These are phyloP conservation scores for Dentipellis sp. DNA, from an alignment of 768 basidiomycete species.

Conservation along the genomic window DNA sequence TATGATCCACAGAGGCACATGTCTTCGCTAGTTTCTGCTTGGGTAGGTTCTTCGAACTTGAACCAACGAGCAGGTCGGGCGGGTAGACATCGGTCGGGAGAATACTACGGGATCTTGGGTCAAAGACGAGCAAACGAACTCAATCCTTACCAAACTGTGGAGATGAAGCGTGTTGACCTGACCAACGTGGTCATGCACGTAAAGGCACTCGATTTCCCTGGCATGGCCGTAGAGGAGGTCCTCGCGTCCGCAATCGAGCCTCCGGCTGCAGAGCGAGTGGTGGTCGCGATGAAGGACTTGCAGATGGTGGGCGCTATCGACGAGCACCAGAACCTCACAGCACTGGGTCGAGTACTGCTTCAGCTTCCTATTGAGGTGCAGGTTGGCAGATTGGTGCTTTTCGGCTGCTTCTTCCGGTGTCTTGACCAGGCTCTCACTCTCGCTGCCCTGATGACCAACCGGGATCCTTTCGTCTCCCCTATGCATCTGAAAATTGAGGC, in stretches of 20 bases:
- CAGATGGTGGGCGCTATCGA: slow-evolving; percentile 87
- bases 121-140: slow-evolving; percentile 49
- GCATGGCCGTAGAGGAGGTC: slow-evolving; percentile 80
- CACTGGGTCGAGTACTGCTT: slow-evolving; percentile 80
- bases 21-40: slow-evolving; percentile 82
- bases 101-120: slow-evolving; percentile 82
- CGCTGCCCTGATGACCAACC: slow-evolving; percentile 84
- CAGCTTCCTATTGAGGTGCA: slow-evolving; percentile 87
- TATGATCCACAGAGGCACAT: slow-evolving; percentile 87
- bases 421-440: slow-evolving; percentile 81
- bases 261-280: slow-evolving; percentile 67
- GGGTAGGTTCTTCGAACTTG: slow-evolving; percentile 85
- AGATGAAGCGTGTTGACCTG: slow-evolving; percentile 89
- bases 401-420: slow-evolving; percentile 89
- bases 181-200: slow-evolving; percentile 95
- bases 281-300: slow-evolving; percentile 69
- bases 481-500: slow-evolving; percentile 68
- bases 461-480: slow-evolving; percentile 86
- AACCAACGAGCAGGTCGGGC: slow-evolving; percentile 90
- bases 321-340: slow-evolving; percentile 63
- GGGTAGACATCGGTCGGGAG: slow-evolving; percentile 82
- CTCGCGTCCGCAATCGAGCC: slow-evolving; percentile 81
- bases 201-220: slow-evolving; percentile 85
- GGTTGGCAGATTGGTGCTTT: slow-evolving; percentile 82
- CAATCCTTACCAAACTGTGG: slow-evolving; percentile 79